Evolutionary conservation across 805 yeast genomes (phyloP), one percentile per base, ranked within the genome.

Genomic region (Hanseniaspora hatyaiensis): DNA sequence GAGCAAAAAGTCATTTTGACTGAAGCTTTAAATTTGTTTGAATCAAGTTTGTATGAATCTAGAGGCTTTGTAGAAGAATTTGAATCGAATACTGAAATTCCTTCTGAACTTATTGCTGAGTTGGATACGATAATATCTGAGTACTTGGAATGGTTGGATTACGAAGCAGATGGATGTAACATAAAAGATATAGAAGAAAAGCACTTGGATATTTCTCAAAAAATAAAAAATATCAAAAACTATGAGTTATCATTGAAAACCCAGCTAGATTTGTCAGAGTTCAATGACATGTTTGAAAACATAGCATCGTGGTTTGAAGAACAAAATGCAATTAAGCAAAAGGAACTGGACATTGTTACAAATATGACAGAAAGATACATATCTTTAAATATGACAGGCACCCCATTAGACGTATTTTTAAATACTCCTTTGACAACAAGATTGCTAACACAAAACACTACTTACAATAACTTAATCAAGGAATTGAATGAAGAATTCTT

Each of bases 131-230:
- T 65, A 5, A 73, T 80, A 4, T 49, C 66, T 13, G 77, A 74
- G 9, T 63, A 68, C 22, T 64, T 82, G 39, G 89, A 81, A 51
- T 85, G 95, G 95, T 65, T 86, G 32, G 94, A 85, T 42, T 76
- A 74, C 55, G 86, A 77, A 15, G 71, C 84, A 31, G 82, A 74
- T 47, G 37, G 45, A 4, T 67, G 65, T 19, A 73, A 82, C 1
- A 52, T 63, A 11, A 58, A 65, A 19, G 72, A 65, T 2, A 59
- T 77, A 22, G 59, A 62, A 18, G 57, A 58, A 3, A 72, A 60
- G 54, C 53, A 58, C 5, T 44, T 51, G 1, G 51, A 50, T 9
- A 52, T 67, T 3, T 52, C 60, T 8, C 52, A 50, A 0, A 52
- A 63, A 18, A 60, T 58, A 37, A 54, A 53, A 15, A 64, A 61